Evolutionary conservation across 1,139 yeast species (phyloP).

Genomic region (Kazachstania sp.): DNA sequence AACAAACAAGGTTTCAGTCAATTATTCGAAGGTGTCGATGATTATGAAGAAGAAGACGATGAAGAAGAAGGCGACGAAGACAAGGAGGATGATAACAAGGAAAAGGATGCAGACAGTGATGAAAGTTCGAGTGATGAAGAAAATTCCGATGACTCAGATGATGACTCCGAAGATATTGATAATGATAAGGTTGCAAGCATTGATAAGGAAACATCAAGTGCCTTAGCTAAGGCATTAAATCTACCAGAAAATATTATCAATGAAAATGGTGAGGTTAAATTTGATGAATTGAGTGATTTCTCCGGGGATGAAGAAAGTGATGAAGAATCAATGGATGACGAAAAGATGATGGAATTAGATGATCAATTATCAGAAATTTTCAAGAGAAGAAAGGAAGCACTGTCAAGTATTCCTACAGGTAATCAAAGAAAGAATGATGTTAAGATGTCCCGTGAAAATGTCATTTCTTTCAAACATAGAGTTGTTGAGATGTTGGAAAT

Average conservation of each 20-base stretch:
- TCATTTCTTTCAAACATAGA: slow-evolving; percentile 70
- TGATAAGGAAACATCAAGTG: slow-evolving; percentile 52
- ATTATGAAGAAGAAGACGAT: slow-evolving; percentile 66
- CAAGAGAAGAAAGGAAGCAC: slow-evolving; percentile 64
- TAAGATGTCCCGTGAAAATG: slow-evolving; percentile 66
- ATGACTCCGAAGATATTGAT: slow-evolving; percentile 22
- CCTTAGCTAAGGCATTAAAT: slow-evolving; percentile 72
- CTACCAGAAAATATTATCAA: slow-evolving; percentile 43
- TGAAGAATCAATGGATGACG: slow-evolving; percentile 79
- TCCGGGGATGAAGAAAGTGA: slow-evolving; percentile 50
- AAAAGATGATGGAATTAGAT: slow-evolving; percentile 93
- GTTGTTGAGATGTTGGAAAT: slow-evolving; percentile 68
- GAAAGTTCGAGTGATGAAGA: slow-evolving; percentile 5
- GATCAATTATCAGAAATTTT: slow-evolving; percentile 76
- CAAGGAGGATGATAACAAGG: slow-evolving; percentile 5
- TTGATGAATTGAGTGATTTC: slow-evolving; percentile 41
- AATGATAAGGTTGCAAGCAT: slow-evolving; percentile 42
- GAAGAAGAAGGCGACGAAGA: slow-evolving; percentile 68
- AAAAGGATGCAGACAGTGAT: slow-evolving; percentile 33
- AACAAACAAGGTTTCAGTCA: slow-evolving; percentile 73
- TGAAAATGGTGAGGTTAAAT: slow-evolving; percentile 45
- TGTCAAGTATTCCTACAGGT: slow-evolving; percentile 46
- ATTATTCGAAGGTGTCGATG: slow-evolving; percentile 61
- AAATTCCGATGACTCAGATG: slow-evolving; percentile 15
- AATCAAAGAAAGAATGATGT: slow-evolving; percentile 64